These are phyloP conservation scores for Wickerhamomyces rabaulensis DNA, from an alignment of 805 yeast genomes.

Conservation along the genomic window DNA sequence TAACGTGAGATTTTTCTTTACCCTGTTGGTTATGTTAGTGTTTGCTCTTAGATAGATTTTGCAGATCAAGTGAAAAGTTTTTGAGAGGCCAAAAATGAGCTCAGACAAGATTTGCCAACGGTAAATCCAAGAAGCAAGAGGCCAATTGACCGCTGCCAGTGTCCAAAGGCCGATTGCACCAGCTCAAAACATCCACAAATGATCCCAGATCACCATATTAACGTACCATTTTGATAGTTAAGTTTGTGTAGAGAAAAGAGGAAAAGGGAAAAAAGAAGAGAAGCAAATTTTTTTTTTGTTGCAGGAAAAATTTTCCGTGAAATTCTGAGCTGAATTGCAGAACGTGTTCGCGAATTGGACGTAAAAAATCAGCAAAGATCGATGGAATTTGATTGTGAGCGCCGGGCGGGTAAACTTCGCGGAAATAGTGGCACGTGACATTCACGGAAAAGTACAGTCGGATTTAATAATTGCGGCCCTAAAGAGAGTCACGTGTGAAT, in stretches of 20 bases:
- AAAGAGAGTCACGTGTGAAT: not conserved
- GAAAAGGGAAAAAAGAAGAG: slow-evolving; percentile 1
- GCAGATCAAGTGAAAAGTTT: not conserved
- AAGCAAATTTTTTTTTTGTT: slow-evolving; percentile 3
- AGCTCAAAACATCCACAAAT: not conserved
- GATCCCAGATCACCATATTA: not conserved
- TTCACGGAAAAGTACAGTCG: too few relatives aligned
- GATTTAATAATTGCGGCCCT: not conserved
- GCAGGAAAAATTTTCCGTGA: not conserved
- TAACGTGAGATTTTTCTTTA: slow-evolving; percentile 96
- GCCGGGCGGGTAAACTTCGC: not conserved
- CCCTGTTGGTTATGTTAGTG: slow-evolving; percentile 42
- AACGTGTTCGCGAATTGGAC: not conserved
- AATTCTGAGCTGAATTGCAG: not conserved
- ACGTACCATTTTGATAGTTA: not conserved
- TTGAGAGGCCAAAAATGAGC: not conserved
- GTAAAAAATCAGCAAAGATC: not conserved
- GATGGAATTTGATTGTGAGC: not conserved
- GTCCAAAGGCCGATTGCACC: not conserved
- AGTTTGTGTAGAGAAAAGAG: not conserved
- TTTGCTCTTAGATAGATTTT: not conserved
- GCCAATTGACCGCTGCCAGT: too few relatives aligned
- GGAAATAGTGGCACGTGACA: not conserved
- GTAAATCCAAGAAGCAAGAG: not conserved
- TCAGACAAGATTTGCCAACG: not conserved